Base-by-base conservation (phyloP, 2,329 filamentous ascomycete species). In the Colletotrichum sp. region DNA sequence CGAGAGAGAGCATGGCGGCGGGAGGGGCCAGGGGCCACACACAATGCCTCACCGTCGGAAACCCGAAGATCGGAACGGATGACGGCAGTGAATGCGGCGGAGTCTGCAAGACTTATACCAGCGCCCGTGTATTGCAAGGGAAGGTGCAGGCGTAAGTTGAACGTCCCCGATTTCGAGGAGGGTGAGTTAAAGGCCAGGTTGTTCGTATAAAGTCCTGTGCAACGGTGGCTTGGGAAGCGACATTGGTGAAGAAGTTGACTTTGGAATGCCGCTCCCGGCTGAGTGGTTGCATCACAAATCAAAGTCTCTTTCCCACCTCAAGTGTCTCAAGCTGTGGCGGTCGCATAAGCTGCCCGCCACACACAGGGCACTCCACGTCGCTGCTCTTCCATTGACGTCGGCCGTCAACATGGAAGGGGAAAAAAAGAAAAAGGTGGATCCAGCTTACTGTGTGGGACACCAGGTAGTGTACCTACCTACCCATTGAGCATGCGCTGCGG, bases 1-100 rank as follows among this genome's bases (percentile, higher is more conserved):
- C 82, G 72, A 91, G 80, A 49, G 84, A 84, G 13, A 82, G 64
- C 83, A 84, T 84, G 67, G 77, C 57, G 67, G 65, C 74, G 44
- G 52, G 71, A 28, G 49, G 34, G 34, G 49, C 26, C 12, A 10
- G n/a, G n/a, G 44, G 44, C 44, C n/a, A 13, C 44, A 21, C 44
- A 13, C 44, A 52, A 52, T 52, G 44, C n/a, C 44, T 52, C 44
- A 52, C 44, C 44, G 44, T 52, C n/a, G 44, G 44, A 24, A 52
- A 52, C 44, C 44, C 44, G 44, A 68, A 34, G 39, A 52, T 60
- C 70, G 63, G 30, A 49, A 73, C 18, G 8, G 24, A 28, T 52
- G 69, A 24, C 55, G 21, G 64, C 21, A 32, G 49, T 49, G 32
- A 12, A 21, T 57, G 16, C 68, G 32, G 63, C 26, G 63, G 73